Base-by-base conservation (phyloP, 345 rosid genomes). In the Mercurialis annua region DNA sequence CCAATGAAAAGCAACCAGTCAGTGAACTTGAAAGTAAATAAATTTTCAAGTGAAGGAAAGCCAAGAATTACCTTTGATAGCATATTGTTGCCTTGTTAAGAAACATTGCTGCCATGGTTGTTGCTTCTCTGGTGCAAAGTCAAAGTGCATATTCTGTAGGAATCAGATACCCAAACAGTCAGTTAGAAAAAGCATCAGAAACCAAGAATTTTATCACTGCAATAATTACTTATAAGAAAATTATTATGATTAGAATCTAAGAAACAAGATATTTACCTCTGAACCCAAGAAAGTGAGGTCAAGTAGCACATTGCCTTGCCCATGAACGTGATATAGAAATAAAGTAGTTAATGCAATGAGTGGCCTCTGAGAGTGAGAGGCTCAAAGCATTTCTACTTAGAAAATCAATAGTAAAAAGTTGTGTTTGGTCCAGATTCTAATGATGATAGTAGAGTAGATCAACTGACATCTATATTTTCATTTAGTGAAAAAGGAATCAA, bases 251-350 rank as follows among this genome's bases (percentile, higher is more conserved):
- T 20, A 54, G 71, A 72, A 77, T 70, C 61, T 46, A 74, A n/a
- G 64, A 72, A 52, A 57, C 48, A 59, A 65, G 48, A 49, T 56
- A 62, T 56, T 52, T 31, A 11, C 46, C 59, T 62, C 60, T 55
- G 77, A 66, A 60, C 65, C 66, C 44, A 33, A 77, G 59, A 73
- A n/a, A 62, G 49, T 31, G 59, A 50, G 60, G 63, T 76, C 66
- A 64, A 73, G 33, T 29, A 65, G 50, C 70, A 65, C 60, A 71
- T 66, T 64, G 66, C 38, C 43, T 66, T 64, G 66, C 38, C 43
- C 26, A 50, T 29, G 67, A 67, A 71, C 59, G 64, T 46, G 38
- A 66, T 18, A 38, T 27, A 64, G 54, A 50, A 16, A 70, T 56
- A 62, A 20, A 27, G 44, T 59, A 42, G 80, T 78, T 74, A 70